Evolutionary conservation across 192 early-diverging fungal species (phyloP).

Genomic region (Linderina pennispora): DNA sequence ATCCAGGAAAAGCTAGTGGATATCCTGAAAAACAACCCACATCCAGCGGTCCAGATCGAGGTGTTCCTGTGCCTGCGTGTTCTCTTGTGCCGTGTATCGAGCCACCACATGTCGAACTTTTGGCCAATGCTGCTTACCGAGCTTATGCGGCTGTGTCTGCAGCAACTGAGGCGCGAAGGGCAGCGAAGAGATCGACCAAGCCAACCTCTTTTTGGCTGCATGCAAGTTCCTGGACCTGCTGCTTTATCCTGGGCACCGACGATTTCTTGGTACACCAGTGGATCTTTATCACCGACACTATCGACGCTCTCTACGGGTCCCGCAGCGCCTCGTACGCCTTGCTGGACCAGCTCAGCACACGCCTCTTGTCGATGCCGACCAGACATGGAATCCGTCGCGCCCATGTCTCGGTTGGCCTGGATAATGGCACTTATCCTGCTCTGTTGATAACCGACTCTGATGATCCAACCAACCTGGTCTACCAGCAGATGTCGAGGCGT

Average conservation of each 20-base stretch:
- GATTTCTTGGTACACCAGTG: conserved; percentile 89
- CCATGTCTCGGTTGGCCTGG: conserved; percentile 7
- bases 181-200: conserved; percentile 55
- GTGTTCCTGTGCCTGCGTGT: conserved; percentile 81
- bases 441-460: conserved; percentile 16
- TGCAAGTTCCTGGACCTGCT: conserved; percentile 88
- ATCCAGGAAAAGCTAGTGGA: conserved; percentile 89
- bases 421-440: conserved; percentile 26
- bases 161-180: conserved; percentile 18
- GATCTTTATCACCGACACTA: conserved; percentile 88
- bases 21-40: conserved; percentile 63
- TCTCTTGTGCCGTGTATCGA: conserved; percentile 70
- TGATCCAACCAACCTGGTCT: conserved; percentile 21
- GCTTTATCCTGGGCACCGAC: conserved; percentile 71
- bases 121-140: conserved; percentile 90
- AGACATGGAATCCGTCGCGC: conserved; percentile 1
- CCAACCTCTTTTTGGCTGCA: conserved; percentile 67
- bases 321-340: conserved; percentile 53
- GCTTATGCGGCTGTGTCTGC: conserved; percentile 50
- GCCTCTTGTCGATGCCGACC: conserved; percentile 48
- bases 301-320: conserved; percentile 56
- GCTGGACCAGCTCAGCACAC: conserved; percentile 59
- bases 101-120: conserved; percentile 79
- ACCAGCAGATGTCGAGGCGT: conserved; percentile 3
- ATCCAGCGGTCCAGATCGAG: conserved; percentile 70